A percentile compares a stretch with the other conserved stretches of the same genome.
Evolutionary conservation across 495 filamentous ascomycete species (phyloP).

Genomic region (Cudoniella acicularis): DNA sequence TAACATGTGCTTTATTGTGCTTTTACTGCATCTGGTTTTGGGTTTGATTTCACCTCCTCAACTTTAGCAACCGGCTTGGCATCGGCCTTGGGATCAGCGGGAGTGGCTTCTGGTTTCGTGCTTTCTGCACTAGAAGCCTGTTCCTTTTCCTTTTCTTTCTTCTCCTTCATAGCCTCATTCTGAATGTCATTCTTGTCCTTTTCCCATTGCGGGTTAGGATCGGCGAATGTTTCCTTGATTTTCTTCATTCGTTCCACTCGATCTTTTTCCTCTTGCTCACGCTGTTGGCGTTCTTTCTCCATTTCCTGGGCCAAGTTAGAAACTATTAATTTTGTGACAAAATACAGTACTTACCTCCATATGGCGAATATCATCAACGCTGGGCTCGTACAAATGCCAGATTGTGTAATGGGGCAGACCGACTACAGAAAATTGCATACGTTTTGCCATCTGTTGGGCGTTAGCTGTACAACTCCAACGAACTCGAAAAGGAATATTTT

Average conservation of each 20-base stretch:
- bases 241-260: constrained; percentile 59
- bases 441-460: constrained; percentile 78
- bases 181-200: constrained; percentile 75
- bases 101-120: constrained; percentile 5
- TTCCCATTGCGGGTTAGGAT: constrained; percentile 71
- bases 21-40: constrained; percentile 19
- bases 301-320: constrained; percentile 58
- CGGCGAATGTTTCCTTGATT: constrained; percentile 68
- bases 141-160: constrained; percentile 16
- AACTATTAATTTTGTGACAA: background rate
- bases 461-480: constrained; percentile 5
- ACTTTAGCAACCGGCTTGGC: constrained; percentile 26
- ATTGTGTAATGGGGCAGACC: constrained; percentile 98
- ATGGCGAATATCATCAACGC: constrained; percentile 91
- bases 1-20: background rate
- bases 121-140: background rate
- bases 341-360: constrained; percentile 64
- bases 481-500: background rate
- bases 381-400: constrained; percentile 99
- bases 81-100: no score
- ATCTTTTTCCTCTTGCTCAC: constrained; percentile 70
- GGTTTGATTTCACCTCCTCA: constrained; percentile 25
- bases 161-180: constrained; percentile 50
- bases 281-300: constrained; percentile 71
- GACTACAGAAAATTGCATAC: constrained; percentile 94